These are phyloP conservation scores for Penicillium bovifimosum DNA, from an alignment of 495 filamentous ascomycete genomes.

Conservation along the genomic window DNA sequence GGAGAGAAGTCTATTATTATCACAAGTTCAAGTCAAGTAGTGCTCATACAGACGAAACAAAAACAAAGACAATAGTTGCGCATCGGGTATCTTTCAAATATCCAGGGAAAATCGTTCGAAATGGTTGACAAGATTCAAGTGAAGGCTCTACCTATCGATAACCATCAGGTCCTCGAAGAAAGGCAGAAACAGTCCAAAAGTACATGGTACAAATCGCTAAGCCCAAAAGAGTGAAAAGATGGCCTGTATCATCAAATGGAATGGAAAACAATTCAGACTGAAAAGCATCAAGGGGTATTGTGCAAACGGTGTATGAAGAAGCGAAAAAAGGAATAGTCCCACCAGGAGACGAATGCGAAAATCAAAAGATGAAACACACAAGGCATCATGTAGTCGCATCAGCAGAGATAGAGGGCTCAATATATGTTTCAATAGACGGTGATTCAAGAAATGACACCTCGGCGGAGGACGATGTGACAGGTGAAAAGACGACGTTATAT, in stretches of 20 bases:
- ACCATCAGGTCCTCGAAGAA: neutral
- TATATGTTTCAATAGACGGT: slow-evolving; percentile 9
- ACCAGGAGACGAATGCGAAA: slow-evolving; percentile 23
- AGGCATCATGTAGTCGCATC: slow-evolving; percentile 1
- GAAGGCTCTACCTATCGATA: neutral
- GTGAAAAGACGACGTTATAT: slow-evolving; percentile 4
- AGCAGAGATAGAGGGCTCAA: neutral
- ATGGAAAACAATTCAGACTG: neutral
- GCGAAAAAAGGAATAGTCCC: slow-evolving; percentile 14
- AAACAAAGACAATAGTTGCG: slow-evolving; percentile 9
- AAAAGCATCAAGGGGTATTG: slow-evolving; percentile 23
- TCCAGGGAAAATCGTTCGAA: slow-evolving; percentile 1
- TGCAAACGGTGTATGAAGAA: slow-evolving; percentile 13
- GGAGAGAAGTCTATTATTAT: neutral
- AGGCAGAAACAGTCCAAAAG: slow-evolving; percentile 2
- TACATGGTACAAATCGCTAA: slow-evolving; percentile 5
- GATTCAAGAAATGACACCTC: slow-evolving; percentile 4
- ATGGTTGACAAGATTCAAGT: neutral
- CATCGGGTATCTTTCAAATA: slow-evolving; percentile 29
- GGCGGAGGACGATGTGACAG: slow-evolving; percentile 4
- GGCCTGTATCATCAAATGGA: slow-evolving; percentile 9
- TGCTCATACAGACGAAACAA: neutral
- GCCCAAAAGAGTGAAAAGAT: slow-evolving; percentile 1
- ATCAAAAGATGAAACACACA: neutral
- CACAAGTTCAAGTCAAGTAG: neutral